phyloP scores from a whole-genome alignment of 441 rosid species.

The Aleurites moluccanus region DNA sequence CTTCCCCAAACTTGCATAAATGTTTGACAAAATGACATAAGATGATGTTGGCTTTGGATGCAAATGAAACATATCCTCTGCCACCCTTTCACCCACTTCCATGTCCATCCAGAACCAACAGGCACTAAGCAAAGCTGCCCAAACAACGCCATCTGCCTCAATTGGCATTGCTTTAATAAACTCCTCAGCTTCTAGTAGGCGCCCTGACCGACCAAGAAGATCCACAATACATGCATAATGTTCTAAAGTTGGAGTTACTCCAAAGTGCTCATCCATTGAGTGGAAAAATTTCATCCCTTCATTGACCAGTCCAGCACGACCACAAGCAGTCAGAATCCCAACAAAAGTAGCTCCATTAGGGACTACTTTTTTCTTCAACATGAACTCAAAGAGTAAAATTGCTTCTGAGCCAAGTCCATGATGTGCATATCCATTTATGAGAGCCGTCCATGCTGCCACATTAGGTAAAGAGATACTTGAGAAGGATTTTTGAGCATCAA shows the following conservation, averaged over 20 bases:
- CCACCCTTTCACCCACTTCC: conserved; percentile 55
- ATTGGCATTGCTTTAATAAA: conserved; percentile 52
- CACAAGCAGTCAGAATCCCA: conserved; percentile 51
- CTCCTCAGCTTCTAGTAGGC: conserved; percentile 50
- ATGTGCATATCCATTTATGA: conserved; percentile 50
- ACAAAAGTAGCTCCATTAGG: conserved; percentile 56
- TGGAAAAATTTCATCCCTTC: conserved; percentile 47
- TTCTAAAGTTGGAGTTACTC: conserved; percentile 42
- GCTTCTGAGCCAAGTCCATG: conserved; percentile 53
- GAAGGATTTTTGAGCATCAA: conserved; percentile 46
- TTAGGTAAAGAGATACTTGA: conserved; percentile 43
- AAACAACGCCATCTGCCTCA: conserved; percentile 49
- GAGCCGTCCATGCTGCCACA: conserved; percentile 60
- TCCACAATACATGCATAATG: conserved; percentile 57
- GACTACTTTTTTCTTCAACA: conserved; percentile 30
- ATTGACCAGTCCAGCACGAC: conserved; percentile 42
- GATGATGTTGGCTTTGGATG: conserved; percentile 42
- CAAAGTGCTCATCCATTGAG: conserved; percentile 34
- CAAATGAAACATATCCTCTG: conserved; percentile 37
- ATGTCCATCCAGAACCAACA: conserved; percentile 52
- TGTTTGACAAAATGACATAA: conserved; percentile 48
- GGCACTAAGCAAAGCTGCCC: conserved; percentile 56
- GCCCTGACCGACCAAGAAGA: conserved; percentile 56
- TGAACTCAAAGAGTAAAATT: conserved; percentile 38
- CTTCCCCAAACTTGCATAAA: conserved; percentile 46